Percentiles rank a stretch among this genome's conserved stretches.
Evolutionary conservation across 1,284 basidiomycete species (phyloP).

Genomic region (Pascua sp.): DNA sequence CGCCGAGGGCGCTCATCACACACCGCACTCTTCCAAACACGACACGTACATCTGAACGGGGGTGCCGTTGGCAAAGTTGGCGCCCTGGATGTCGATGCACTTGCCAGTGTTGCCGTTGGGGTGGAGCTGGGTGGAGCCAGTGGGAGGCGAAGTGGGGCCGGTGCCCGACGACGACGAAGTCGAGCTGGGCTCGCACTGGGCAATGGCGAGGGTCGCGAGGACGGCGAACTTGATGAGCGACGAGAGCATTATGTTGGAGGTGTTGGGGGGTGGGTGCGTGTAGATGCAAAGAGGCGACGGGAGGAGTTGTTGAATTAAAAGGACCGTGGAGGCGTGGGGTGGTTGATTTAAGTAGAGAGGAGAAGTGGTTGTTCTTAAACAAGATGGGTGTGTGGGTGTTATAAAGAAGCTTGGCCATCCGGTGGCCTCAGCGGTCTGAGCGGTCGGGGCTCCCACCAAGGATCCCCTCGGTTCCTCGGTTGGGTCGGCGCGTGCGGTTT

Average conservation of each 20-base stretch:
- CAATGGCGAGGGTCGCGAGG: conserved; percentile 10
- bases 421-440: no score
- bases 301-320: no score
- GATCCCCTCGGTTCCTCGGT: no score
- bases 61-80: conserved; percentile 20
- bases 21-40: no score
- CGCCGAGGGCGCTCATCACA: no score
- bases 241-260: conserved; percentile 13
- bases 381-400: no score
- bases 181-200: conserved; percentile 12
- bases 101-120: conserved; percentile 10
- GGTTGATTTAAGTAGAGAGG: no score
- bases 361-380: no score
- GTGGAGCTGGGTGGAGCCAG: conserved; percentile 7
- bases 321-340: no score
- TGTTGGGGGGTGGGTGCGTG: background rate
- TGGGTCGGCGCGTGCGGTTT: no score
- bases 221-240: conserved; percentile 10
- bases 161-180: conserved; percentile 10
- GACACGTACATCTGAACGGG: conserved; percentile 20
- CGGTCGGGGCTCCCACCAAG: no score
- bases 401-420: no score
- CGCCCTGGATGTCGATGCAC: conserved; percentile 19
- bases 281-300: background rate
- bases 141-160: conserved; percentile 10